A percentile compares a stretch with the other conserved stretches of the same genome.
phyloP scores from a whole-genome alignment of 352 stramenopile genomes.

The Saprolegnia diclina region DNA sequence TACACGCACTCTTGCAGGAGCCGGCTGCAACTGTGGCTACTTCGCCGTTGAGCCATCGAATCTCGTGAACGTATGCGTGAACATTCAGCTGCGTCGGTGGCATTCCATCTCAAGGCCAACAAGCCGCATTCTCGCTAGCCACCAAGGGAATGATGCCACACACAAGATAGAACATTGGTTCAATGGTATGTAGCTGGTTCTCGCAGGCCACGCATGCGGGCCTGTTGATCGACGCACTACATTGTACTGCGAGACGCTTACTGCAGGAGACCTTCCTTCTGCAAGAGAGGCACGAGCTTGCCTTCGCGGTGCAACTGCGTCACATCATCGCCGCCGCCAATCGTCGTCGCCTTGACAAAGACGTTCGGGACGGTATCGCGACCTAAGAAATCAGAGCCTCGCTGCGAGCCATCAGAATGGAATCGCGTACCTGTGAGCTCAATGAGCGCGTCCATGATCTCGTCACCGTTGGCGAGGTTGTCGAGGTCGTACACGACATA shows the following conservation, averaged over 20 bases:
- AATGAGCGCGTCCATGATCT: slow-evolving; percentile 85
- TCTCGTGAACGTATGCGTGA: too few relatives aligned
- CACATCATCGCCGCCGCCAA: slow-evolving; percentile 92
- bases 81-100: too few relatives aligned
- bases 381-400: slow-evolving; percentile 35
- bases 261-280: slow-evolving; percentile 37
- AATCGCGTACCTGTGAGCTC: slow-evolving; percentile 65
- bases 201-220: too few relatives aligned
- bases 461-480: slow-evolving; percentile 49
- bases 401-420: neutral
- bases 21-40: too few relatives aligned
- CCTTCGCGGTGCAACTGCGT: slow-evolving; percentile 76
- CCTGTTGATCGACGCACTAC: too few relatives aligned
- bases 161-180: too few relatives aligned
- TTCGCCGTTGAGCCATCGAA: too few relatives aligned
- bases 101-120: too few relatives aligned
- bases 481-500: slow-evolving; percentile 68
- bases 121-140: too few relatives aligned
- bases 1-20: too few relatives aligned
- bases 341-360: slow-evolving; percentile 91
- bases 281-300: slow-evolving; percentile 87
- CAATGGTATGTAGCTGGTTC: too few relatives aligned
- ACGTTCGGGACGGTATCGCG: slow-evolving; percentile 95
- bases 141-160: too few relatives aligned
- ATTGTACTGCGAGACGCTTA: slow-evolving; percentile 6